phyloP scores from a whole-genome alignment of 139 green algal genomes.

The Zygnema circumcarinatum region DNA sequence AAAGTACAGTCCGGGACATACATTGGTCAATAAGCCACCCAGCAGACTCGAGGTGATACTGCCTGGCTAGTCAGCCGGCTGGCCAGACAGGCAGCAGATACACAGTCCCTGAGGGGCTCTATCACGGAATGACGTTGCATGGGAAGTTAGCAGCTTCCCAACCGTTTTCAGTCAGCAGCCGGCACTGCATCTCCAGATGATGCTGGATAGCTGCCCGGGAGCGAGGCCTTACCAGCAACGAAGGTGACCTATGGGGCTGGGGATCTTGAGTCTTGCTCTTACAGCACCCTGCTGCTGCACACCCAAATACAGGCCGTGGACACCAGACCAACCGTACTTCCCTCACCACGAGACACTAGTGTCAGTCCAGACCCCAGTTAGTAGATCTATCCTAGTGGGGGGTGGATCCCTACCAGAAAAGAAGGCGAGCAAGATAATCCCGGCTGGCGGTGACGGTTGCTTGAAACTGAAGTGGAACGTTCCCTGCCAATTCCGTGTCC shows the following conservation, averaged over 20 bases:
- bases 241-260: not conserved
- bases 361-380: not conserved
- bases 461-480: conserved; percentile 14
- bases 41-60: not conserved
- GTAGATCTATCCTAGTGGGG: not conserved
- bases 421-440: conserved; percentile 9
- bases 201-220: not conserved
- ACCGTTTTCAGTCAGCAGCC: not conserved
- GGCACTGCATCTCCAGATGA: not conserved
- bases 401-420: conserved; percentile 2
- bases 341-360: not conserved
- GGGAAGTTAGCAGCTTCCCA: not conserved
- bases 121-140: not conserved
- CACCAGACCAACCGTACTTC: not conserved
- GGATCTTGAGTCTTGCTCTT: not conserved
- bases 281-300: not conserved
- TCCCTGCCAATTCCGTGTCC: not conserved
- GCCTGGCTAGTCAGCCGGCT: not conserved
- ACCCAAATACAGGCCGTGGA: not conserved
- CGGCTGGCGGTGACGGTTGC: not conserved
- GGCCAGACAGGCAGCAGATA: not conserved
- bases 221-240: not conserved
- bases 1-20: not conserved
- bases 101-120: not conserved
- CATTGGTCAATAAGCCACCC: not conserved